phyloP scores from a whole-genome alignment of 768 basidiomycete genomes.

The Amanita jacksonii region DNA sequence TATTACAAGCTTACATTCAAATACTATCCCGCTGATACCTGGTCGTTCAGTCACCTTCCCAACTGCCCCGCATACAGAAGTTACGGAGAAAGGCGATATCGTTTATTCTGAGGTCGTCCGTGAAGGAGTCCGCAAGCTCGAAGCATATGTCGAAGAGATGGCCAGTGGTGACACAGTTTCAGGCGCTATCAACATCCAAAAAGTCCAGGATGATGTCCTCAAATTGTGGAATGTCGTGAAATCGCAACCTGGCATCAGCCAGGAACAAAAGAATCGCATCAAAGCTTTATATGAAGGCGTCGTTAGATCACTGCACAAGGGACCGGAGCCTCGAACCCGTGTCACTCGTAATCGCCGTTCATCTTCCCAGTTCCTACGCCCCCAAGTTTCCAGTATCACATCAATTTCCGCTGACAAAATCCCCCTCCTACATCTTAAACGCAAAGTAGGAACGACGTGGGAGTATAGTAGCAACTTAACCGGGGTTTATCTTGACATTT shows the following conservation, averaged over 20 bases:
- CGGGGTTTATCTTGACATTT: constrained; percentile 88
- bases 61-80: constrained; percentile 91
- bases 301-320: constrained; percentile 82
- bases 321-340: constrained; percentile 50
- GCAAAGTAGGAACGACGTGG: constrained; percentile 92
- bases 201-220: constrained; percentile 93
- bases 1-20: constrained; percentile 9
- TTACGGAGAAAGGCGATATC: constrained; percentile 90
- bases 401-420: constrained; percentile 76
- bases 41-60: constrained; percentile 80
- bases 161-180: constrained; percentile 87
- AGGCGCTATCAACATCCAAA: constrained; percentile 84
- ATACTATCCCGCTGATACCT: constrained; percentile 9
- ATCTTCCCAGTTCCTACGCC: constrained; percentile 95
- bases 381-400: constrained; percentile 69
- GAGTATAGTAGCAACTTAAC: constrained; percentile 97
- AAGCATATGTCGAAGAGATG: constrained; percentile 98
- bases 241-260: constrained; percentile 92
- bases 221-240: constrained; percentile 98
- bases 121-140: constrained; percentile 92
- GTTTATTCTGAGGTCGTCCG: constrained; percentile 92
- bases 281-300: constrained; percentile 95
- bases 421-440: constrained; percentile 92
- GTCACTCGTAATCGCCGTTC: constrained; percentile 73
- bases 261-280: constrained; percentile 93